phyloP scores from a whole-genome alignment of 1,284 basidiomycete genomes.

The Tilletiaria anomala region DNA sequence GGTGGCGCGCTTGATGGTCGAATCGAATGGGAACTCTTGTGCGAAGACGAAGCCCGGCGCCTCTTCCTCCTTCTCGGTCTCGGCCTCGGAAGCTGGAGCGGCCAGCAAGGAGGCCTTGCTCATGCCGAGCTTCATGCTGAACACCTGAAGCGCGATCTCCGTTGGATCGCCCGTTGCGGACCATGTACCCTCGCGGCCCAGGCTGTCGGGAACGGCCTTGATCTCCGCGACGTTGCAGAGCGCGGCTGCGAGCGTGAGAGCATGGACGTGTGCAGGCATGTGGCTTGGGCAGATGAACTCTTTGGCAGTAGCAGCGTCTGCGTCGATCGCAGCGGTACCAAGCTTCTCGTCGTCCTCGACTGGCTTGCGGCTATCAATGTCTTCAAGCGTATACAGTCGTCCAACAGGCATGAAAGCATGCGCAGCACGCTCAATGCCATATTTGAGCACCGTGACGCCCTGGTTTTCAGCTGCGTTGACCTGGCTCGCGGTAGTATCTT shows the following conservation, averaged over 20 bases:
- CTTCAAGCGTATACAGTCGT: too few relatives aligned
- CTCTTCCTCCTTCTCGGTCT: not conserved
- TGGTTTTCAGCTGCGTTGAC: too few relatives aligned
- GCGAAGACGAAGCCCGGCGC: not conserved
- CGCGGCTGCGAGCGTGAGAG: conserved; percentile 20
- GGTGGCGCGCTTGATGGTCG: conserved; percentile 36
- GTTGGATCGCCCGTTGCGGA: conserved; percentile 26
- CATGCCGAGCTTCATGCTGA: conserved; percentile 15
- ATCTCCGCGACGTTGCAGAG: conserved; percentile 31
- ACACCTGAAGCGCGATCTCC: conserved; percentile 27
- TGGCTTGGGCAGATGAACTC: not conserved
- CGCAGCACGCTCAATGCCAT: too few relatives aligned
- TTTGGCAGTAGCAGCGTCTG: not conserved
- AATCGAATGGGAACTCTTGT: conserved; percentile 34
- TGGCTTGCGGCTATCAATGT: too few relatives aligned
- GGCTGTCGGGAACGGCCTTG: conserved; percentile 8
- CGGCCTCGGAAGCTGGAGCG: not conserved
- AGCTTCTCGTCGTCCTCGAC: too few relatives aligned
- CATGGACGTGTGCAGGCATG: conserved; percentile 5
- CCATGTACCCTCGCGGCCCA: conserved; percentile 20
- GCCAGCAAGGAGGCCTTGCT: conserved; percentile 1
- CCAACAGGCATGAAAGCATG: too few relatives aligned
- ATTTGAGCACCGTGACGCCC: too few relatives aligned
- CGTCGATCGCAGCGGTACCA: not conserved
- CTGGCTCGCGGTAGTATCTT: too few relatives aligned